Evolutionary conservation across 208 protist genomes (phyloP).

Genomic region (Trypanosoma boissoni): DNA sequence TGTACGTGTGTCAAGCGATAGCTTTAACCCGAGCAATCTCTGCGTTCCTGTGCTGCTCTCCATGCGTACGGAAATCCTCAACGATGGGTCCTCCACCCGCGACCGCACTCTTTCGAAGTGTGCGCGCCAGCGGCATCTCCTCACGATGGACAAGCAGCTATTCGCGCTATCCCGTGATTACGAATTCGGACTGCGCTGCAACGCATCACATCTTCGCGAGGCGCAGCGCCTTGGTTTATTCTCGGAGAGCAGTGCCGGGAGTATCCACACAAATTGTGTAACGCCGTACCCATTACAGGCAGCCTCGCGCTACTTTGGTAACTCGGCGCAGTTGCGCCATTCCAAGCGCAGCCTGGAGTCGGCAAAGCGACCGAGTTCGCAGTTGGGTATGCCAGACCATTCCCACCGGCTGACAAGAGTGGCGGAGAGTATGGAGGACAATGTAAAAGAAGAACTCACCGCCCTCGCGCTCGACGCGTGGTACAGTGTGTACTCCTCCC

Average conservation of each 20-base stretch:
- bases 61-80: slow-evolving; percentile 68
- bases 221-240: slow-evolving; percentile 40
- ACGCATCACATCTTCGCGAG: slow-evolving; percentile 66
- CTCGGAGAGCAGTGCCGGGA: neutral
- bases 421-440: slow-evolving; percentile 15
- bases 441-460: slow-evolving; percentile 59
- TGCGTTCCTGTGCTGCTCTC: slow-evolving; percentile 61
- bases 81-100: slow-evolving; percentile 60
- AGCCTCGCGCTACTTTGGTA: slow-evolving; percentile 17
- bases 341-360: neutral
- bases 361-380: too few species aligned
- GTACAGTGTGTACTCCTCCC: slow-evolving; percentile 81
- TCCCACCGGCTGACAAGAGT: neutral
- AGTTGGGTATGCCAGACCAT: neutral
- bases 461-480: slow-evolving; percentile 83
- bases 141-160: slow-evolving; percentile 72
- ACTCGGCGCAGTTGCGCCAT: neutral
- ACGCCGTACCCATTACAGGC: slow-evolving; percentile 56
- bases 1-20: slow-evolving; percentile 65
- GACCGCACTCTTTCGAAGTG: slow-evolving; percentile 35
- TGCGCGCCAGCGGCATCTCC: slow-evolving; percentile 63
- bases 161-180: slow-evolving; percentile 73
- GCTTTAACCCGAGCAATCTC: slow-evolving; percentile 66
- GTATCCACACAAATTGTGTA: slow-evolving; percentile 20
- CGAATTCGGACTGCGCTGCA: slow-evolving; percentile 66